Conservation (phyloP, 2,329 filamentous ascomycete species). For the Exophiala oligosperma region DNA sequence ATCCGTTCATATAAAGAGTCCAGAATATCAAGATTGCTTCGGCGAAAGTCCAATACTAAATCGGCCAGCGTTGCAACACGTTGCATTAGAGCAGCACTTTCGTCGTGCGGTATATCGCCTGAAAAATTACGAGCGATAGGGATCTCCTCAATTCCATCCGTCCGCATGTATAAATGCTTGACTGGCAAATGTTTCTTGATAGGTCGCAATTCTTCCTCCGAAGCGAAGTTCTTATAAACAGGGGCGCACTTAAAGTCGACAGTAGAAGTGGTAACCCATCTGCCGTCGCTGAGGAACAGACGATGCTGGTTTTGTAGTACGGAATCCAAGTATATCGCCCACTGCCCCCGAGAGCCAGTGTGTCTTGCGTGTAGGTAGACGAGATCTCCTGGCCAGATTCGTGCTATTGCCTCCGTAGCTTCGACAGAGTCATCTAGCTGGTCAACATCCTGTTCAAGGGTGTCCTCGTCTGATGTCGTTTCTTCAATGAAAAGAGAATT, state of each 20-base stretch:
- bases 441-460: constrained; percentile 4
- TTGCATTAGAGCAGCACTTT: constrained; percentile 37
- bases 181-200: constrained; percentile 23
- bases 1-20: constrained; percentile 41
- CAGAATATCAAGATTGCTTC: constrained; percentile 35
- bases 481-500: constrained; percentile 27
- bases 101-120: constrained; percentile 41
- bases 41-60: constrained; percentile 37
- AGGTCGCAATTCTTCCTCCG: constrained; percentile 19
- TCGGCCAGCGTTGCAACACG: constrained; percentile 38
- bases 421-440: constrained; percentile 7
- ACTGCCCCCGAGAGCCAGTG: too few relatives aligned
- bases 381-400: constrained; percentile 4
- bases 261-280: constrained; percentile 18
- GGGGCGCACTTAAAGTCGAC: constrained; percentile 1
- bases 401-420: neutral
- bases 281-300: constrained; percentile 22
- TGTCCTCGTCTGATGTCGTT: constrained; percentile 8
- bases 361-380: neutral
- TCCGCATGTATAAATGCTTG: constrained; percentile 14
- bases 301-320: too few relatives aligned
- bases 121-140: constrained; percentile 31
- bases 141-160: constrained; percentile 30
- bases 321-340: neutral
- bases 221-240: constrained; percentile 17